Evolutionary conservation across 192 early-diverging fungal genomes (phyloP).

Genomic region (Backusella mclennaniae): DNA sequence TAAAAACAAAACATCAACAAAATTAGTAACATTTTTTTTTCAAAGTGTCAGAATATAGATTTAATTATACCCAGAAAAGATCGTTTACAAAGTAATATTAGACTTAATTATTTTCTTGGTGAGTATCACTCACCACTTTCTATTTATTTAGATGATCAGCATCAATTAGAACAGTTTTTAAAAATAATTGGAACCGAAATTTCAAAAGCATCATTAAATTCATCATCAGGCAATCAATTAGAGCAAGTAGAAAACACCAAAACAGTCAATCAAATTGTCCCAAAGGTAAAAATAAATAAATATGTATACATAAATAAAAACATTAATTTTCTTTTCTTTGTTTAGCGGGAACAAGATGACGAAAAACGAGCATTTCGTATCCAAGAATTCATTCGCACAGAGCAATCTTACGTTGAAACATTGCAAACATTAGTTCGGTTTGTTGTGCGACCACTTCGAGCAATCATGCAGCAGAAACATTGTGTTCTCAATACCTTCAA

Average conservation of each 20-base stretch:
- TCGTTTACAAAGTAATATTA: constrained; percentile 10
- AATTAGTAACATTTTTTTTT: neutral
- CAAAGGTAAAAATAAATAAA: neutral
- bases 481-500: constrained; percentile 56
- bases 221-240: neutral
- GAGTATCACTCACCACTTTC: neutral
- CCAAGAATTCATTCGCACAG: constrained; percentile 59
- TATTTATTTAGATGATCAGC: constrained; percentile 4
- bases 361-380: constrained; percentile 51
- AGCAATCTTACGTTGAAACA: constrained; percentile 61
- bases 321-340: neutral
- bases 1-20: neutral
- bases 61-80: constrained; percentile 22
- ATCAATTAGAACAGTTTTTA: constrained; percentile 28
- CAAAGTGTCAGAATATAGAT: constrained; percentile 26
- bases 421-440: constrained; percentile 51
- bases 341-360: constrained; percentile 20
- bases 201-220: neutral
- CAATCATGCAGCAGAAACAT: constrained; percentile 44
- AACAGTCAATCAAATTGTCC: neutral
- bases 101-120: neutral
- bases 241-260: neutral
- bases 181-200: constrained; percentile 9
- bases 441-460: constrained; percentile 53
- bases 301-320: neutral